These are phyloP conservation scores for Starmerella stellata DNA, from an alignment of 805 yeast genomes.

Conservation along the genomic window DNA sequence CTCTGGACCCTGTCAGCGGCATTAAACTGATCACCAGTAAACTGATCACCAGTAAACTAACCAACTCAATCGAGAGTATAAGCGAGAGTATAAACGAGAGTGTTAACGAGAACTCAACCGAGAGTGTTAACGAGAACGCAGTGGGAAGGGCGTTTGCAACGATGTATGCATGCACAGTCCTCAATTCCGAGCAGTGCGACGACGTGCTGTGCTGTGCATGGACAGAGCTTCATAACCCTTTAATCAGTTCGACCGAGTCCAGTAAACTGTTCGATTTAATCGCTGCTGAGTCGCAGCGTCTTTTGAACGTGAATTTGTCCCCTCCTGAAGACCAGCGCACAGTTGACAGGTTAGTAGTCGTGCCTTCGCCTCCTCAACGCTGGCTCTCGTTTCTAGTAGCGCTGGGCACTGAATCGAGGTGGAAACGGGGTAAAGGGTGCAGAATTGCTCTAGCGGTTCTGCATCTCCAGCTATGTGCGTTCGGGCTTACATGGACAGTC, in stretches of 20 bases:
- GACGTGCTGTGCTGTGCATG: slow-evolving; percentile 47
- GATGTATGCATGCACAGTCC: slow-evolving; percentile 53
- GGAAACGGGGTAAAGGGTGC: slow-evolving; percentile 29
- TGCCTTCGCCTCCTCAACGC: slow-evolving; percentile 55
- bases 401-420: slow-evolving; percentile 36
- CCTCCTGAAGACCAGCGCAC: slow-evolving; percentile 42
- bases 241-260: slow-evolving; percentile 15
- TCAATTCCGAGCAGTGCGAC: slow-evolving; percentile 46
- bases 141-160: slow-evolving; percentile 33
- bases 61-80: too few relatives aligned
- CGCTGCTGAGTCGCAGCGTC: slow-evolving; percentile 51
- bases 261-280: slow-evolving; percentile 27
- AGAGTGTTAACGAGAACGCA: background rate
- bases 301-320: slow-evolving; percentile 55
- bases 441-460: slow-evolving; percentile 43
- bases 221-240: slow-evolving; percentile 26
- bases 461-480: slow-evolving; percentile 52
- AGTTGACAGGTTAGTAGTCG: slow-evolving; percentile 54
- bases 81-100: too few relatives aligned
- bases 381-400: slow-evolving; percentile 51
- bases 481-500: slow-evolving; percentile 51
- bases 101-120: too few relatives aligned
- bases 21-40: background rate
- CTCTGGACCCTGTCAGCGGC: background rate
- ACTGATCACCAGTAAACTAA: too few relatives aligned